Evolutionary conservation across 306 rosid genomes (phyloP).

Genomic region (Prunus kanzakura): DNA sequence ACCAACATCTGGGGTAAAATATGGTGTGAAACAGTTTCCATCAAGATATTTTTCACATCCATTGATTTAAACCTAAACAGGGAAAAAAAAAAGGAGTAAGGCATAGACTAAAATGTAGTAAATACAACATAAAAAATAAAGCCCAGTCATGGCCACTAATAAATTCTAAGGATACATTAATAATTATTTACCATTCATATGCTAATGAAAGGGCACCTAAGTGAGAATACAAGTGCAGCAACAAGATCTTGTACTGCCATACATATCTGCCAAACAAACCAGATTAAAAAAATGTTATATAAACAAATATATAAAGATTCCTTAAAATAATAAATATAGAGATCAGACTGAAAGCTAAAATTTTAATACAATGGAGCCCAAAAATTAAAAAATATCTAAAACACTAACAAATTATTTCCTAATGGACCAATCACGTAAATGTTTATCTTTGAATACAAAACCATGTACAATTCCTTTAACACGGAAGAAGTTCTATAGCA

Average conservation of each 20-base stretch:
- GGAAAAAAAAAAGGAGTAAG: conserved; percentile 7
- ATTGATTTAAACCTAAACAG: conserved; percentile 75
- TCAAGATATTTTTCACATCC: conserved; percentile 89
- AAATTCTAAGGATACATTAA: conserved; percentile 2
- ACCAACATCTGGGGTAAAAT: conserved; percentile 87
- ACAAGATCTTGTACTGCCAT: conserved; percentile 72
- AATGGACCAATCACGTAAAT: background rate
- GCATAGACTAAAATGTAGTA: background rate
- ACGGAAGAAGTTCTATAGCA: background rate
- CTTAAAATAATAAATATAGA: background rate
- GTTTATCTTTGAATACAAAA: background rate
- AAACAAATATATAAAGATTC: background rate
- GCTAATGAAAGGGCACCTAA: conserved; percentile 77
- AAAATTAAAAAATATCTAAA: background rate
- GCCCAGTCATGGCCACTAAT: background rate
- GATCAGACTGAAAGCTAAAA: background rate
- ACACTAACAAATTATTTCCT: background rate
- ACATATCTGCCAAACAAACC: conserved; percentile 53
- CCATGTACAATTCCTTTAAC: background rate
- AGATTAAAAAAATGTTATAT: conserved; percentile 14
- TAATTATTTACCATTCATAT: conserved; percentile 65
- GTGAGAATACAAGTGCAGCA: conserved; percentile 78
- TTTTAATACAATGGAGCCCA: background rate
- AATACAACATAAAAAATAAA: background rate
- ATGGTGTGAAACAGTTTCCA: conserved; percentile 85